phyloP scores from a whole-genome alignment of 2,329 filamentous ascomycete species.

The Xenoacremonium recifei region DNA sequence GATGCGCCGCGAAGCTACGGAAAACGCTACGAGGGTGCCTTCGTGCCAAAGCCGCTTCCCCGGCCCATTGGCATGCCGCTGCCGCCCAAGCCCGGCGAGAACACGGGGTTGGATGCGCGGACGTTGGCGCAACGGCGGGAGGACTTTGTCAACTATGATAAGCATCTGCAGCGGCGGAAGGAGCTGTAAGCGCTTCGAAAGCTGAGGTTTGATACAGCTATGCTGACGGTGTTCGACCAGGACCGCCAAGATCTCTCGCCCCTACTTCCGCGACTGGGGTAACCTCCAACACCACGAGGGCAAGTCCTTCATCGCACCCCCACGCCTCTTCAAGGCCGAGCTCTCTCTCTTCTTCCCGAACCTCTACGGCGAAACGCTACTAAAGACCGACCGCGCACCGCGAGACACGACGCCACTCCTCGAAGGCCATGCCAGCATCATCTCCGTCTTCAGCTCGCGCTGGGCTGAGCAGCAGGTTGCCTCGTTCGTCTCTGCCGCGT shows the following conservation, averaged over 20 bases:
- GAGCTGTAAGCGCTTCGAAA: slow-evolving; percentile 58
- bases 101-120: slow-evolving; percentile 72
- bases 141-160: slow-evolving; percentile 83
- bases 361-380: slow-evolving; percentile 75
- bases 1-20: slow-evolving; percentile 61
- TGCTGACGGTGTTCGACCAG: slow-evolving; percentile 37
- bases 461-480: slow-evolving; percentile 84
- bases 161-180: slow-evolving; percentile 74
- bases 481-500: slow-evolving; percentile 63
- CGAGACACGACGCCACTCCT: slow-evolving; percentile 75
- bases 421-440: slow-evolving; percentile 70
- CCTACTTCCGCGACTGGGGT: slow-evolving; percentile 95
- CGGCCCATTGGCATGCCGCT: slow-evolving; percentile 80
- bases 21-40: slow-evolving; percentile 48
- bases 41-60: slow-evolving; percentile 57
- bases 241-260: slow-evolving; percentile 73
- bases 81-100: slow-evolving; percentile 76
- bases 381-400: slow-evolving; percentile 48
- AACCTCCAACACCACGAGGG: slow-evolving; percentile 81
- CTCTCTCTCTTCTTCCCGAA: slow-evolving; percentile 92
- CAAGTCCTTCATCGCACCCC: slow-evolving; percentile 87
- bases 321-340: slow-evolving; percentile 79
- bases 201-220: background rate
- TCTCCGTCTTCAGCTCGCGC: slow-evolving; percentile 75
- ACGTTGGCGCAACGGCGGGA: slow-evolving; percentile 66